phyloP scores from a whole-genome alignment of 2,329 filamentous ascomycete genomes.

The Trichoderma sp. region DNA sequence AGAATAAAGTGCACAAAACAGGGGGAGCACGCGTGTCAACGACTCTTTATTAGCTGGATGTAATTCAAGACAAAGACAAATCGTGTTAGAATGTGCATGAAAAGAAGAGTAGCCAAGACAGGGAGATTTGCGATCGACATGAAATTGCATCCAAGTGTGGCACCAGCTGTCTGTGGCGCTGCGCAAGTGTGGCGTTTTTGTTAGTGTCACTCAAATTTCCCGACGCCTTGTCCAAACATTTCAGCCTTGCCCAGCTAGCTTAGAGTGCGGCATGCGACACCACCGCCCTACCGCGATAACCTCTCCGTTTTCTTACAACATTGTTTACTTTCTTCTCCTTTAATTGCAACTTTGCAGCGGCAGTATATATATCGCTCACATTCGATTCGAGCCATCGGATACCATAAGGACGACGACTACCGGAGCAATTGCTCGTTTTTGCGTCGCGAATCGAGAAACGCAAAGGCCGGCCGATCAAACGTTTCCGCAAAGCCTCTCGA shows the following conservation, averaged over 20 bases:
- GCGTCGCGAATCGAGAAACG: background rate
- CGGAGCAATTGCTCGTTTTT: background rate
- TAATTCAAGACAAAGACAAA: no score
- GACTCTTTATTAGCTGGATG: no score
- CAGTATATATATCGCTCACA: no score
- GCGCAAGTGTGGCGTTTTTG: slow-evolving; percentile 28
- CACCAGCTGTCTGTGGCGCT: slow-evolving; percentile 16
- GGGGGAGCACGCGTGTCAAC: no score
- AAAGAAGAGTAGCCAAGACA: no score
- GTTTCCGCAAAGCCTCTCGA: background rate
- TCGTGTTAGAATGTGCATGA: no score
- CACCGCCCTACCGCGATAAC: background rate
- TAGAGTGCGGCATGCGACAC: slow-evolving; percentile 20
- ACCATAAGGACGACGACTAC: background rate
- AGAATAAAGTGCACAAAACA: no score
- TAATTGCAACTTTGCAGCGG: background rate
- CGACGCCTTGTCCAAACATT: slow-evolving; percentile 36
- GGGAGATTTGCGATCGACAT: no score
- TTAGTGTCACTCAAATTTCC: slow-evolving; percentile 39
- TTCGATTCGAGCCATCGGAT: background rate
- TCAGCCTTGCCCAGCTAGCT: slow-evolving; percentile 38
- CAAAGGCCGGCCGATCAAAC: background rate
- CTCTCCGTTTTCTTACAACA: background rate
- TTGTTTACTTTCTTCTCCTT: no score
- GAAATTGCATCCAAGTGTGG: background rate